Conservation (phyloP, 371 early-diverging fungal genomes). For the Phascolomyces articulosus region DNA sequence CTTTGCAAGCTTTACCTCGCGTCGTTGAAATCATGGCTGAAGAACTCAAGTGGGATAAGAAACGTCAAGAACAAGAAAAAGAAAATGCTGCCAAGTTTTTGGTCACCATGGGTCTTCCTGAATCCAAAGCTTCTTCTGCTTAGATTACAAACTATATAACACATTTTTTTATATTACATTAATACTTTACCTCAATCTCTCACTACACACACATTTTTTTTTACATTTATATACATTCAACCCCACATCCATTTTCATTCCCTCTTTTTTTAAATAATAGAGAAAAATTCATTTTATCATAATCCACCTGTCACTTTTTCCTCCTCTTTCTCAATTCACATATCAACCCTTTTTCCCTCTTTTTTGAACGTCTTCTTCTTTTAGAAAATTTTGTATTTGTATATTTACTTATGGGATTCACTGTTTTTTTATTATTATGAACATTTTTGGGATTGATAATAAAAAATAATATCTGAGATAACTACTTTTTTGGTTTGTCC, state of each 20-base stretch:
- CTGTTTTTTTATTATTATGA: neutral
- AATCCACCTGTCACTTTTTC: neutral
- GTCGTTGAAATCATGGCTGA: constrained; percentile 94
- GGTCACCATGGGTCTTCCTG: constrained; percentile 85
- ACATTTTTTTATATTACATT: neutral
- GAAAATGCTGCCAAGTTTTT: constrained; percentile 78
- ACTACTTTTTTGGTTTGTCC: too few species aligned
- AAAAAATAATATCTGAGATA: too few species aligned
- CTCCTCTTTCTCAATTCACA: too few species aligned
- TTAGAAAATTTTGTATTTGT: neutral
- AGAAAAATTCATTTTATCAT: too few species aligned
- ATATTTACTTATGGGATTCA: neutral
- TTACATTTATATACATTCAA: neutral
- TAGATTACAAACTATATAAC: neutral
- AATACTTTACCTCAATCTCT: neutral
- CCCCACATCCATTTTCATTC: neutral
- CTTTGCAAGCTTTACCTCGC: constrained; percentile 82
- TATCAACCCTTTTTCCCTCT: neutral
- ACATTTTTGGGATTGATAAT: too few species aligned
- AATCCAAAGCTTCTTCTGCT: constrained; percentile 1
- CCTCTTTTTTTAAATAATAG: too few species aligned
- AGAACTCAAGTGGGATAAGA: constrained; percentile 83
- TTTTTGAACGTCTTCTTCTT: neutral
- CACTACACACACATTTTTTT: too few species aligned
- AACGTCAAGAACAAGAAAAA: constrained; percentile 70